Conservation (phyloP, 2,329 filamentous ascomycete genomes). For the Cladosporium cucumerinum region DNA sequence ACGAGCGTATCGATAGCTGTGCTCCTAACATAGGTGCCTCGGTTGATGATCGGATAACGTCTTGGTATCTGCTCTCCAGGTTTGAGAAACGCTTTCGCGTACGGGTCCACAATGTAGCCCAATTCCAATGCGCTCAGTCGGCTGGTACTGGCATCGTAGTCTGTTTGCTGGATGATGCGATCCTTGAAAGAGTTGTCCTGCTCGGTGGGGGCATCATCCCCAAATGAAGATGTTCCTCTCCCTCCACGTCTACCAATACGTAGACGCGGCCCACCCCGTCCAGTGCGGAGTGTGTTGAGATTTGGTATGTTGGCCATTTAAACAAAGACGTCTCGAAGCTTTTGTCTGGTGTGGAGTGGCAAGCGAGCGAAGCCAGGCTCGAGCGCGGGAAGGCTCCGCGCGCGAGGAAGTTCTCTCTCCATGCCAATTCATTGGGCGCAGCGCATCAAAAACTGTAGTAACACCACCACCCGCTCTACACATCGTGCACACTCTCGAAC, state of each 20-base stretch:
- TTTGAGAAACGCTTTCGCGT: constrained; percentile 66
- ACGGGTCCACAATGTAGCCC: constrained; percentile 81
- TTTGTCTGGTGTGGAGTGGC: constrained; percentile 13
- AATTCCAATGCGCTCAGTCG: constrained; percentile 81
- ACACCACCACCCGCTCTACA: constrained; percentile 7
- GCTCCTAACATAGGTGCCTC: constrained; percentile 93
- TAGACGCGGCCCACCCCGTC: constrained; percentile 45
- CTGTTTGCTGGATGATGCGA: constrained; percentile 77
- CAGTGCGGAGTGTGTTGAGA: constrained; percentile 59
- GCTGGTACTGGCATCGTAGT: constrained; percentile 85
- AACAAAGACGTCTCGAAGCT: constrained; percentile 1
- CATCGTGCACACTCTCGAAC: neutral
- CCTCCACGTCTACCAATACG: constrained; percentile 47
- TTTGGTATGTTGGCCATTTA: constrained; percentile 64
- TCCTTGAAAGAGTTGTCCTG: constrained; percentile 52
- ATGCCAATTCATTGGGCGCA: constrained; percentile 10
- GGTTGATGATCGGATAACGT: constrained; percentile 86
- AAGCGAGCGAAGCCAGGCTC: neutral
- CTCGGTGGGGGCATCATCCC: constrained; percentile 20
- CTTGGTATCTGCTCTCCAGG: constrained; percentile 50
- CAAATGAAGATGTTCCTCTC: constrained; percentile 8
- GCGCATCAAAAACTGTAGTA: constrained; percentile 13
- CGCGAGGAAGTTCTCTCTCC: neutral
- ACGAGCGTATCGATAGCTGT: constrained; percentile 77
- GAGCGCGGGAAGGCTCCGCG: constrained; percentile 5